Evolutionary conservation across 2,329 filamentous ascomycete species (phyloP).

Genomic region (Graphiopsis chlorocephala): DNA sequence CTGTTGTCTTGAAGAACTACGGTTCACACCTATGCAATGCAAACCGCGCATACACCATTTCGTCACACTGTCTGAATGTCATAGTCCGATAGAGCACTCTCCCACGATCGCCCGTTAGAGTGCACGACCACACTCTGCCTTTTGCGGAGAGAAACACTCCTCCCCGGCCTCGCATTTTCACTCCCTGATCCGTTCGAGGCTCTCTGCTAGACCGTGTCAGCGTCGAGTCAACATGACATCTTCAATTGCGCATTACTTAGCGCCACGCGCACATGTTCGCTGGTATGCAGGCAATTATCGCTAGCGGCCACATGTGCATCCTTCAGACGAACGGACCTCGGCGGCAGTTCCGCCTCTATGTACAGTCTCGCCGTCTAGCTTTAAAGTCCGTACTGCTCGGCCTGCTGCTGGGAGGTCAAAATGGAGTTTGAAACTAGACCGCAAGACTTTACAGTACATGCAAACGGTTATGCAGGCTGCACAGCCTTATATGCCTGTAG

Average conservation of each 20-base stretch:
- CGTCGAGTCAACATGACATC: constrained; percentile 9
- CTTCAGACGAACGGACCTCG: not conserved
- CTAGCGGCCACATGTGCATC: constrained; percentile 3
- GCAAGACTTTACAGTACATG: not conserved
- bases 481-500: not conserved
- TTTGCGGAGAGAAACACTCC: not conserved
- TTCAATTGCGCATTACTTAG: not conserved
- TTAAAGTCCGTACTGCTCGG: not conserved
- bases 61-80: not conserved
- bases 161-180: not conserved
- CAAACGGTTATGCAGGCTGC: not conserved
- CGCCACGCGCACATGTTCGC: not conserved
- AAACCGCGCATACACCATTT: not conserved
- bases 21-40: constrained; percentile 12
- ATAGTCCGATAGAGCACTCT: not conserved
- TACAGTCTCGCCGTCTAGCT: not conserved
- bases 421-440: not conserved
- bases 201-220: not conserved
- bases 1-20: constrained; percentile 14
- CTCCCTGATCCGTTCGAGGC: not conserved
- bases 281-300: not conserved
- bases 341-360: not conserved
- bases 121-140: not conserved
- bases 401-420: not conserved
- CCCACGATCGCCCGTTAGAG: constrained; percentile 1